Conservation (phyloP, 2,329 filamentous ascomycete species). For the Trichothecium sympodiale region DNA sequence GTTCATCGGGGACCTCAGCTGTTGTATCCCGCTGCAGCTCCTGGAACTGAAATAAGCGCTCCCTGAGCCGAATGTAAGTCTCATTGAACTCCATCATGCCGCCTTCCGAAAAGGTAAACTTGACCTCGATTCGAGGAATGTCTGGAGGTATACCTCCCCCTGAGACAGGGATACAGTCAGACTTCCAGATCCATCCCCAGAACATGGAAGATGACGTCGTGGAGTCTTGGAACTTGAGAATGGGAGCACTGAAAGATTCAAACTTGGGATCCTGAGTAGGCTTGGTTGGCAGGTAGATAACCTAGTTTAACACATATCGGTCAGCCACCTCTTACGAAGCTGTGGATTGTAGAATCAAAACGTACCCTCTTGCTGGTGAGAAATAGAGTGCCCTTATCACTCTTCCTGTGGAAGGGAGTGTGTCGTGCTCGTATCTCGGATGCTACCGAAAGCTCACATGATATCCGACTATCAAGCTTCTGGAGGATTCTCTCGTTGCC, state of each 20-base stretch:
- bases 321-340: conserved; percentile 3
- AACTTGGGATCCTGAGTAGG: conserved; percentile 50
- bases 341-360: conserved; percentile 5
- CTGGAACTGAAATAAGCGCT: conserved; percentile 69
- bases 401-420: conserved; percentile 57
- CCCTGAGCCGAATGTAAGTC: conserved; percentile 73
- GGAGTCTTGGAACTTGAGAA: conserved; percentile 78
- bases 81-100: conserved; percentile 88
- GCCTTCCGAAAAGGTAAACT: conserved; percentile 85
- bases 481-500: conserved; percentile 75
- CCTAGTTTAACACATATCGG: conserved; percentile 31
- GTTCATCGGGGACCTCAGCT: conserved; percentile 65
- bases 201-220: conserved; percentile 73
- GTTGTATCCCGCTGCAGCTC: conserved; percentile 58
- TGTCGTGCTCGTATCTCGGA: conserved; percentile 49
- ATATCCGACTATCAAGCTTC: conserved; percentile 69
- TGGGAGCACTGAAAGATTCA: conserved; percentile 80
- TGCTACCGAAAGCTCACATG: conserved; percentile 61
- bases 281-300: conserved; percentile 75
- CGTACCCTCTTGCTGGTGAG: conserved; percentile 78
- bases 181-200: conserved; percentile 88
- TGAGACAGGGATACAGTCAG: conserved; percentile 66
- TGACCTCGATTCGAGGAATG: conserved; percentile 64
- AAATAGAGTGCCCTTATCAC: conserved; percentile 64
- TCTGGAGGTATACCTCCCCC: conserved; percentile 73